A percentile compares a stretch with the other conserved stretches of the same genome.
Evolutionary conservation across 2,329 filamentous ascomycete genomes (phyloP).

Genomic region (Trichocomaceae sp.): DNA sequence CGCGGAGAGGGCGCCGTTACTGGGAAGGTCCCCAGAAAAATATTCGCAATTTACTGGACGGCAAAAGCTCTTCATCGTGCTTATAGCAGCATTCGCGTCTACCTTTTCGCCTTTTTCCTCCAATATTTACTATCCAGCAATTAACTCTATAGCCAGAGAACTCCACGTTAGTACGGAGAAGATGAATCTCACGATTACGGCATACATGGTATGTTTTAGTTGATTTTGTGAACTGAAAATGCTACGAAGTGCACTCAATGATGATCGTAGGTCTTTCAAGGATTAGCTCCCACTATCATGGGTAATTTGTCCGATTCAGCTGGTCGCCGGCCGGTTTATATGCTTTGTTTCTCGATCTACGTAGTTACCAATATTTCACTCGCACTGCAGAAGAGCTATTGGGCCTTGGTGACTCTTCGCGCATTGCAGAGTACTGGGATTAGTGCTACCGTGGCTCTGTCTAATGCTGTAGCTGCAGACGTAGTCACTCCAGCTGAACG

Average conservation of each 20-base stretch:
- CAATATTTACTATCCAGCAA: slow-evolving; percentile 43
- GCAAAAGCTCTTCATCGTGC: slow-evolving; percentile 32
- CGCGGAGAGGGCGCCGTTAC: too few relatives aligned
- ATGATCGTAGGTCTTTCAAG: slow-evolving; percentile 27
- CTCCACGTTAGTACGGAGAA: slow-evolving; percentile 24
- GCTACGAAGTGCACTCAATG: too few relatives aligned
- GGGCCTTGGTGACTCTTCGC: slow-evolving; percentile 40
- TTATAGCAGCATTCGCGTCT: slow-evolving; percentile 34
- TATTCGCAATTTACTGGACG: background rate
- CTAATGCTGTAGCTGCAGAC: slow-evolving; percentile 36
- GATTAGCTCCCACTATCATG: slow-evolving; percentile 44
- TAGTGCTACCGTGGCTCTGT: too few relatives aligned
- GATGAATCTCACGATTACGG: slow-evolving; percentile 32
- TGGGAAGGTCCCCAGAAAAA: too few relatives aligned
- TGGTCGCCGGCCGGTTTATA: slow-evolving; percentile 43
- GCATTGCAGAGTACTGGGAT: slow-evolving; percentile 43
- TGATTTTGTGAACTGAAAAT: too few relatives aligned
- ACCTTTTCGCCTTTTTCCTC: slow-evolving; percentile 42
- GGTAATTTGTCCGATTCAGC: slow-evolving; percentile 43
- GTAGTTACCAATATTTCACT: slow-evolving; percentile 43
- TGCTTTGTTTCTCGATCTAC: slow-evolving; percentile 44
- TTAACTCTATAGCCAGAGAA: slow-evolving; percentile 11
- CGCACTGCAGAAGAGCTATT: slow-evolving; percentile 40
- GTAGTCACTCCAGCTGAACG: slow-evolving; percentile 33
- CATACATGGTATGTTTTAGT: slow-evolving; percentile 38